Base-by-base conservation (phyloP, 1,284 basidiomycete species). In the Vanrija humicola region DNA sequence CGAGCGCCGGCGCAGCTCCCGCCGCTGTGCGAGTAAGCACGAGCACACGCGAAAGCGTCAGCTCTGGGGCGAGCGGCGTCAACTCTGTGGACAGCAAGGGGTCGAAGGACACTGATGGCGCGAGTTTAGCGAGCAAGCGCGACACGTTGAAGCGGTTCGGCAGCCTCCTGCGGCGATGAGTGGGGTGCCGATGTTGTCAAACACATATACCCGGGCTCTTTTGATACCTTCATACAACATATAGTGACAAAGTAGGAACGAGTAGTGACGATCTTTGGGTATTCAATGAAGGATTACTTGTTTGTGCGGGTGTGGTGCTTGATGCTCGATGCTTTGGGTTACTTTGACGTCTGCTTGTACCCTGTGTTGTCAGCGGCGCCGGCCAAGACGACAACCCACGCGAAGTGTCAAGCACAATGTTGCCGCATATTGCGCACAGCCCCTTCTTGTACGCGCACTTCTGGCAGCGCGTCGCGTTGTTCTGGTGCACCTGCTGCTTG, bases 401-500 rank as follows among this genome's bases (percentile, higher is more conserved):
- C 23, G 55, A 56, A 2, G 65, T 70, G 55, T 77, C 74, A 7
- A 77, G 56, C 2, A 77, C 68, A 46, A 73, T 67, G 26, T 62
- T 68, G 9, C 75, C 75, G 52, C 76, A 77, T 34, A 77, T 77
- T 12, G 75, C 70, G 58, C 76, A 77, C 10, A 76, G 56, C 21
- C 74, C 74, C 63, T 76, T 78, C 62, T 78, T 78, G 59, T 78
- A 77, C 14, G 75, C 71, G 60, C 76, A 78, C 51, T 71, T 71
- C 39, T 75, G 74, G 71, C 76, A 77, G 43, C 74, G 58, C 8
- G 69, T 74, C 26, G 73, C 76, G 38, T 64, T 67, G 55, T 72
- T 74, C 54, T 76, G 71, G 48, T 71, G 65, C 6, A 69, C 66
- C 63, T 65, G 63, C 70, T 74, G 48, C 59, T 75, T 76, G 61